Evolutionary conservation across 768 basidiomycete species (phyloP).

Genomic region (Cystofilobasidium ferigula): DNA sequence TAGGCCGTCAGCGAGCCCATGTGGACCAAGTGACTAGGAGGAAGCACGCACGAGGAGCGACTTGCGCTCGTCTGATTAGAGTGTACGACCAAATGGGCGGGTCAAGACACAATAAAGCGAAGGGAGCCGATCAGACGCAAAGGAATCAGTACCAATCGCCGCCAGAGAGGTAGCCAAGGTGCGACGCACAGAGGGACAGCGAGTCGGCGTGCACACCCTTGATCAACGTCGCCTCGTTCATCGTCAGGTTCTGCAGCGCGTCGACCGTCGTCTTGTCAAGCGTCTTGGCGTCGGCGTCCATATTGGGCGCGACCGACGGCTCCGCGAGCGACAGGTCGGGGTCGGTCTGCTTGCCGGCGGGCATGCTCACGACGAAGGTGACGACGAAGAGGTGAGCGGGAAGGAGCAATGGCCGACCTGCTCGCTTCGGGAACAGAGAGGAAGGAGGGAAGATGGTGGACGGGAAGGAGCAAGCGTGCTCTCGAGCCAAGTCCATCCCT

Average conservation of each 20-base stretch:
- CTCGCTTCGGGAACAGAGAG: too few relatives aligned
- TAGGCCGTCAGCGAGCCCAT: too few relatives aligned
- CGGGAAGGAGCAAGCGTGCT: too few relatives aligned
- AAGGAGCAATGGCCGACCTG: too few relatives aligned
- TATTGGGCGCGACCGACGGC: neutral
- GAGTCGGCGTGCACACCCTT: neutral
- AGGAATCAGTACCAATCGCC: too few relatives aligned
- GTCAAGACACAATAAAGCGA: neutral
- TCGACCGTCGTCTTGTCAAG: neutral
- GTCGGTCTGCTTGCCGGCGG: too few relatives aligned
- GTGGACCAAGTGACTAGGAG: too few relatives aligned
- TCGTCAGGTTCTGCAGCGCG: neutral
- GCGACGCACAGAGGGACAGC: neutral
- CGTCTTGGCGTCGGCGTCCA: neutral
- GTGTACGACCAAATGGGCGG: neutral
- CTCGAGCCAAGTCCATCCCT: too few relatives aligned
- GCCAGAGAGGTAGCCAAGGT: too few relatives aligned
- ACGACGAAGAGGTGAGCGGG: too few relatives aligned
- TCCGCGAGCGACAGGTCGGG: neutral
- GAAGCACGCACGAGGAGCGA: slow-evolving; percentile 6
- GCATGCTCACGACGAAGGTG: too few relatives aligned
- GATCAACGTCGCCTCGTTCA: slow-evolving; percentile 9
- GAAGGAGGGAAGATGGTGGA: too few relatives aligned
- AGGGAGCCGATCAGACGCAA: neutral
- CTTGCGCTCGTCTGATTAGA: slow-evolving; percentile 17